Evolutionary conservation across 2,329 filamentous ascomycete species (phyloP).

Genomic region (Xylariaceae sp.): DNA sequence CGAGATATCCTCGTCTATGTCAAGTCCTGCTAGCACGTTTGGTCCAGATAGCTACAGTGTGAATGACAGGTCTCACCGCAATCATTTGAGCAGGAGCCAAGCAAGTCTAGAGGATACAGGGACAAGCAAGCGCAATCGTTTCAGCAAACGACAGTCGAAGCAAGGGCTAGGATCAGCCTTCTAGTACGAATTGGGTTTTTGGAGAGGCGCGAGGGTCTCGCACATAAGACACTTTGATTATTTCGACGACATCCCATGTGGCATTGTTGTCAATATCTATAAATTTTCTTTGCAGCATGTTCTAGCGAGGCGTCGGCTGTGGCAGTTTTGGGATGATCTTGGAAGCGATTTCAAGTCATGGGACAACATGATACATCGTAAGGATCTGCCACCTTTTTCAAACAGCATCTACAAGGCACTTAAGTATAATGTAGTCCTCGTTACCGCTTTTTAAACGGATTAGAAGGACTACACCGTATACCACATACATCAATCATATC

Average conservation of each 20-base stretch:
- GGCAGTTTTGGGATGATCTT: slow-evolving; percentile 40
- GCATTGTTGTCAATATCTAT: slow-evolving; percentile 31
- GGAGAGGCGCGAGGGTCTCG: slow-evolving; percentile 21
- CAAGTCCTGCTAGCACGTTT: slow-evolving; percentile 78
- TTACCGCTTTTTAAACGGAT: slow-evolving; percentile 35
- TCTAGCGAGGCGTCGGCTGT: slow-evolving; percentile 44
- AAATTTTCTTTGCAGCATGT: slow-evolving; percentile 38
- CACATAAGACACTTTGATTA: slow-evolving; percentile 20
- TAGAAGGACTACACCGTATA: slow-evolving; percentile 29
- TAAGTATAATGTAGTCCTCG: slow-evolving; percentile 28
- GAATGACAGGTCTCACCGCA: slow-evolving; percentile 60
- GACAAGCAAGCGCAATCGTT: slow-evolving; percentile 65
- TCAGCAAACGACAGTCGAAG: slow-evolving; percentile 92
- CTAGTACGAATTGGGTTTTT: slow-evolving; percentile 46
- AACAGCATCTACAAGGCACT: slow-evolving; percentile 25
- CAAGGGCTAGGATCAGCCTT: slow-evolving; percentile 92
- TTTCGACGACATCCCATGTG: slow-evolving; percentile 20
- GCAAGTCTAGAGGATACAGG: slow-evolving; percentile 57
- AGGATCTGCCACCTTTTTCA: slow-evolving; percentile 24
- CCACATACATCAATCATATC: slow-evolving; percentile 29
- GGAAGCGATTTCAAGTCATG: slow-evolving; percentile 34
- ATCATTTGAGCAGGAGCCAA: slow-evolving; percentile 66
- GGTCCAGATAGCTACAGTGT: slow-evolving; percentile 58
- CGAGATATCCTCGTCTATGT: slow-evolving; percentile 73
- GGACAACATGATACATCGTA: slow-evolving; percentile 38